Percentiles rank a stretch among this genome's conserved stretches.
Evolutionary conservation across 805 yeast genomes (phyloP).

Genomic region (Komagataella kurtzmanii): DNA sequence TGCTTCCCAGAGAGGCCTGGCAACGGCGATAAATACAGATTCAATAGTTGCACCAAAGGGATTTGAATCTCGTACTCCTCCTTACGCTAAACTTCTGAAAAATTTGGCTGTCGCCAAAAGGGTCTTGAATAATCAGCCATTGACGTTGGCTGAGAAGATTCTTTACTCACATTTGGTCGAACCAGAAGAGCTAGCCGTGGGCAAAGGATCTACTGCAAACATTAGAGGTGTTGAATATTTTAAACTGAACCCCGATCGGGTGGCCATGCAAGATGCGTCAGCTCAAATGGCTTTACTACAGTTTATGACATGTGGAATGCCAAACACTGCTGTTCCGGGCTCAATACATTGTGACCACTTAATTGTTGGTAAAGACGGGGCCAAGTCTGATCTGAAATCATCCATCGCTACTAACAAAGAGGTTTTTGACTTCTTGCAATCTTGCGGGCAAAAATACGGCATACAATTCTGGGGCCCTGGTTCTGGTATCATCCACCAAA

Average conservation of each 20-base stretch:
- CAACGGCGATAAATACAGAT: not conserved
- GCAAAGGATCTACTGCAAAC: conserved; percentile 15
- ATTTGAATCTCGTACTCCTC: conserved; percentile 67
- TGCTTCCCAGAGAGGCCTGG: not conserved
- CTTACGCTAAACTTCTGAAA: conserved; percentile 61
- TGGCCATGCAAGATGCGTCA: conserved; percentile 98
- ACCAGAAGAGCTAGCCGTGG: conserved; percentile 77
- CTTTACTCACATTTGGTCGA: conserved; percentile 90
- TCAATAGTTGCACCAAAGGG: conserved; percentile 33
- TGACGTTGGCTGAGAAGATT: conserved; percentile 92
- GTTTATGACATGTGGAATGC: conserved; percentile 92
- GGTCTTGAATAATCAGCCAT: conserved; percentile 33
- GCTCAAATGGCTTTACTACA: conserved; percentile 97
- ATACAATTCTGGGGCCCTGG: conserved; percentile 99
- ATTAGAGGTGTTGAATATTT: conserved; percentile 83
- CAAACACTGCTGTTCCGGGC: conserved; percentile 84
- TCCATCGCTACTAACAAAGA: conserved; percentile 87
- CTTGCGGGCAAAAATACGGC: conserved; percentile 90
- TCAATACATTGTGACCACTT: conserved; percentile 97
- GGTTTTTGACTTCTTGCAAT: conserved; percentile 81
- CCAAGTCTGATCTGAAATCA: conserved; percentile 69
- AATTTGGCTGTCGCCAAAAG: conserved; percentile 34
- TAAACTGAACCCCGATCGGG: conserved; percentile 94
- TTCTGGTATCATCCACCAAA: conserved; percentile 96
- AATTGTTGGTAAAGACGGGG: conserved; percentile 93